A percentile compares a stretch with the other conserved stretches of the same genome.
These are phyloP conservation scores for Eutrema heterophyllum DNA, from an alignment of 345 rosid genomes.

Conservation along the genomic window DNA sequence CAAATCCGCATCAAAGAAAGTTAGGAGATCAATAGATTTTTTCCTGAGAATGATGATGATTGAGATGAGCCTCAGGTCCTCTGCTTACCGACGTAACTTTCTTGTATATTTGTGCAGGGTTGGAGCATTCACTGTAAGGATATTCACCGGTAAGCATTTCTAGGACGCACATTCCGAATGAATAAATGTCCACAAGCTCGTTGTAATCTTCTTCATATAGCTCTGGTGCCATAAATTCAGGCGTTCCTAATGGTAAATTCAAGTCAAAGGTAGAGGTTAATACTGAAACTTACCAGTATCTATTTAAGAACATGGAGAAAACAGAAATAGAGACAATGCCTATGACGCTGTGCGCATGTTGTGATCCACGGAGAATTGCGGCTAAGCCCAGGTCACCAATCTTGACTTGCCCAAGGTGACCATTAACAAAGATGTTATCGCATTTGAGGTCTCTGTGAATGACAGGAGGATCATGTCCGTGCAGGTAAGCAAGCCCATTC, in stretches of 20 bases:
- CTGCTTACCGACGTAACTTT: conserved; percentile 81
- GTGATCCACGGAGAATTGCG: conserved; percentile 67
- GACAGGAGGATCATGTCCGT: conserved; percentile 84
- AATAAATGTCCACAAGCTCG: conserved; percentile 84
- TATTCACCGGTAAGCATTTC: conserved; percentile 92
- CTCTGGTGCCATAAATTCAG: conserved; percentile 99
- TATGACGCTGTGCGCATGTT: conserved; percentile 85
- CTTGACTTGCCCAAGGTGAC: conserved; percentile 91
- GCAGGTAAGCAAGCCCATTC: conserved; percentile 64
- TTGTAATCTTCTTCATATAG: conserved; percentile 92
- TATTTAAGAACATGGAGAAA: background rate
- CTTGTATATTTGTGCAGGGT: conserved; percentile 94
- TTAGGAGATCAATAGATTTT: background rate
- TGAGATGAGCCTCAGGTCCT: conserved; percentile 1
- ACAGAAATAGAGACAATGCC: conserved; percentile 32
- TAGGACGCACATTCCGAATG: conserved; percentile 91
- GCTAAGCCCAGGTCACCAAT: conserved; percentile 95
- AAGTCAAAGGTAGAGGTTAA: background rate
- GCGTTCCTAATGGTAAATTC: conserved; percentile 56
- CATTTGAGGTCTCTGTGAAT: conserved; percentile 95
- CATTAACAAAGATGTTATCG: conserved; percentile 89
- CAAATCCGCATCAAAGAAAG: conserved; percentile 8
- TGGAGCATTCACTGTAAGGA: conserved; percentile 86
- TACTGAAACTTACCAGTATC: too few relatives aligned
- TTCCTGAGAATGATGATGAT: background rate